Evolutionary conservation across 768 basidiomycete genomes (phyloP), one percentile per base, ranked within the genome.

Genomic region (Sporobolomyces pararoseus): DNA sequence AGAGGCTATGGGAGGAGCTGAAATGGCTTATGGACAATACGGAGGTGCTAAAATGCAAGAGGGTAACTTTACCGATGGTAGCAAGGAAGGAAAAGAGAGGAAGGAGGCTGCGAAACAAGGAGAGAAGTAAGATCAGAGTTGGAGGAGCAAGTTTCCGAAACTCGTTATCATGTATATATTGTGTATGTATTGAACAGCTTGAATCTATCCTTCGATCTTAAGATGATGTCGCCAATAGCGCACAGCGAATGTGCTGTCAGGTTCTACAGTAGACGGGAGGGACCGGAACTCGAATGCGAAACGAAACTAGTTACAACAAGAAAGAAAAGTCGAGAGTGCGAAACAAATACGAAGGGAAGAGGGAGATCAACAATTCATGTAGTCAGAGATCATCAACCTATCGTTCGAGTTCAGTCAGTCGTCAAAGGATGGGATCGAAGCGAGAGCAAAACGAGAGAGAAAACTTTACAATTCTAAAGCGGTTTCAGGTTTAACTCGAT

Each of bases 381-480:
- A 61, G 46, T 61, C 59, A 1, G 59, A 61, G 32, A 49, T 49
- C 59, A 61, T 61, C 59, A 61, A 61, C 44, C 59, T 61, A 39
- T 4, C 39, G 17, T 42, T 42, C 9, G 3, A 12, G 7, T 2
- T 7, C 46, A 32, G 10, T 46, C 12, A 4, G 31, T 21, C 46
- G 32, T 42, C 21, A 19, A 5, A 9, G 25, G 7, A n/a, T n/a
- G n/a, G n/a, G n/a, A n/a, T n/a, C 14, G 21, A 13, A 25, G 25
- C 23, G 19, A 49, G 19, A 27, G 17, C 27, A 35, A 32, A 21
- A 19, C n/a, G 32, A 5, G 44, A 19, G 50, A 39, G 44, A 37
- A 14, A 9, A 25, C 32, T 68, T 37, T n/a, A 74, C 73, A 74
- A 54, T 57, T 74, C 73, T 32, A 74, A 54, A n/a, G 73, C 73